Percentiles rank a stretch among this genome's conserved stretches.
Conservation (phyloP, 352 stramenopile species). For the Phytopythium chamaehyphon region DNA sequence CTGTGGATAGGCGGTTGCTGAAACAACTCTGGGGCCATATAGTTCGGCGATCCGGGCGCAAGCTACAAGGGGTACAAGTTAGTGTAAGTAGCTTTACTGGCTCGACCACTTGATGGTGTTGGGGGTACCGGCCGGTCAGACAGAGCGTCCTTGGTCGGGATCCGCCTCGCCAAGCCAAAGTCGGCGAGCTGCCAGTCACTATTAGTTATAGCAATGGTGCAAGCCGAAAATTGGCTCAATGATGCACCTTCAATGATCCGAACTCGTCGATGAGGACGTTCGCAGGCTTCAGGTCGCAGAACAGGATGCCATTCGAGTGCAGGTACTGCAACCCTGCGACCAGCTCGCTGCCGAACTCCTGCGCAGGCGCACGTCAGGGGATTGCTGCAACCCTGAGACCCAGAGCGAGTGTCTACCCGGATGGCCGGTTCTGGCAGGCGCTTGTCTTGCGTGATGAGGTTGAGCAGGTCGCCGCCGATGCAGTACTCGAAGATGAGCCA, state of each 20-base stretch:
- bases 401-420: conserved; percentile 33
- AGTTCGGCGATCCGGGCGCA: conserved; percentile 76
- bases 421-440: conserved; percentile 76
- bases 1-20: conserved; percentile 76
- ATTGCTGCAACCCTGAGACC: not conserved
- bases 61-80: conserved; percentile 20
- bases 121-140: conserved; percentile 23
- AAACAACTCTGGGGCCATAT: conserved; percentile 93
- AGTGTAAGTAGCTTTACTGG: not conserved
- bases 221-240: too few relatives aligned
- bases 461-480: conserved; percentile 88
- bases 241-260: conserved; percentile 77
- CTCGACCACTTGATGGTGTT: conserved; percentile 2
- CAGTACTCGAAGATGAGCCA: conserved; percentile 95
- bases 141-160: conserved; percentile 52
- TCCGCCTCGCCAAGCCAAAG: conserved; percentile 85
- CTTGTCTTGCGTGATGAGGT: conserved; percentile 88
- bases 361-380: not conserved
- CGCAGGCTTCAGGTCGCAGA: conserved; percentile 89
- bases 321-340: conserved; percentile 85
- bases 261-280: conserved; percentile 93
- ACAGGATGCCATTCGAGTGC: conserved; percentile 85
- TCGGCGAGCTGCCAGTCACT: conserved; percentile 61
- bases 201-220: too few relatives aligned
- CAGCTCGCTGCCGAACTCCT: conserved; percentile 73